Evolutionary conservation across 2,329 filamentous ascomycete species (phyloP).

Genomic region (Colletotrichum gloeosporioides): DNA sequence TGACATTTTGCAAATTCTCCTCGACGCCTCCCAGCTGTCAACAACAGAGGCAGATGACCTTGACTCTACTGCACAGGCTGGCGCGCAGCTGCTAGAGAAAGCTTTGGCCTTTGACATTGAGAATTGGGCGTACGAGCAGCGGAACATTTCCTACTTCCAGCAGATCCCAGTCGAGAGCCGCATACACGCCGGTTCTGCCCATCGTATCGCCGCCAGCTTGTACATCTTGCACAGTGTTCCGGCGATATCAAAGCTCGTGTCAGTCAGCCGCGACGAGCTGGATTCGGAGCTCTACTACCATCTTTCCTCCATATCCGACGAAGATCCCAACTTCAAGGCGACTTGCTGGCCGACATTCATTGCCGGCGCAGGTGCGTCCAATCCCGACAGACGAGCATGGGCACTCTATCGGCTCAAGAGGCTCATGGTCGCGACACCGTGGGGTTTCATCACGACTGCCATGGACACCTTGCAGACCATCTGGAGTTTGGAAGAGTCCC

Average conservation of each 20-base stretch:
- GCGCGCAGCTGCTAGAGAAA: constrained; percentile 37
- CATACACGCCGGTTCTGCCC: constrained; percentile 45
- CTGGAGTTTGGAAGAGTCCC: constrained; percentile 38
- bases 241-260: constrained; percentile 30
- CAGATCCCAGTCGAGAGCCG: constrained; percentile 39
- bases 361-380: constrained; percentile 55
- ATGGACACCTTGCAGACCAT: constrained; percentile 49
- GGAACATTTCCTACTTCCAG: constrained; percentile 37
- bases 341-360: constrained; percentile 64
- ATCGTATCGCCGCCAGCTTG: constrained; percentile 49
- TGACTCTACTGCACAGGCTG: constrained; percentile 31
- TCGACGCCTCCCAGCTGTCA: constrained; percentile 47
- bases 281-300: constrained; percentile 52
- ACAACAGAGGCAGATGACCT: constrained; percentile 30
- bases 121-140: constrained; percentile 43
- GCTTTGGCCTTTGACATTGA: constrained; percentile 46
- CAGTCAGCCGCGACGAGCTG: constrained; percentile 36
- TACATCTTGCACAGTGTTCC: constrained; percentile 49
- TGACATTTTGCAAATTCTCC: constrained; percentile 46
- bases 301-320: constrained; percentile 50
- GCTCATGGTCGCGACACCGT: constrained; percentile 46
- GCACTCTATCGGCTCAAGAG: constrained; percentile 49
- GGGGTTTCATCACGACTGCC: constrained; percentile 54
- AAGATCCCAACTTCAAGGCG: constrained; percentile 60
- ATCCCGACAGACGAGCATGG: constrained; percentile 49